phyloP scores from a whole-genome alignment of 1,284 basidiomycete genomes.

The Puccinia hordei region DNA sequence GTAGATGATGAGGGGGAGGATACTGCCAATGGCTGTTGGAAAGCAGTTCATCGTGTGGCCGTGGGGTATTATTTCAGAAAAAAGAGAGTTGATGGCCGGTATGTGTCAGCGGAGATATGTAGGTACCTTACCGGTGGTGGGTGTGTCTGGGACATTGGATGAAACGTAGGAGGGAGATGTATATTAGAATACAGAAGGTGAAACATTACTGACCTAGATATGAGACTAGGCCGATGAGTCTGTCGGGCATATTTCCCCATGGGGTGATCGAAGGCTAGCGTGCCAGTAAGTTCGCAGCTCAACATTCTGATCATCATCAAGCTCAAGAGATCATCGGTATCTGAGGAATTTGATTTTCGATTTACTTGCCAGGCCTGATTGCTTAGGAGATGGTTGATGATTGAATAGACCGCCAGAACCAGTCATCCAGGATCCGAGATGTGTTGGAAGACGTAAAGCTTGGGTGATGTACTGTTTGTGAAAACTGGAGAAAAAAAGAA shows the following conservation, averaged over 20 bases:
- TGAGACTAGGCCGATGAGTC: background rate
- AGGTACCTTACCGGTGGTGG: background rate
- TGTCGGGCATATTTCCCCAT: background rate
- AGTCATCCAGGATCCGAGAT: background rate
- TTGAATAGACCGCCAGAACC: background rate
- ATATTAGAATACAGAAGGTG: too few relatives aligned
- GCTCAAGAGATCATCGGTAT: background rate
- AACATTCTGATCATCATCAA: background rate
- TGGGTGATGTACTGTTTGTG: background rate
- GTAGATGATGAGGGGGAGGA: constrained; percentile 53
- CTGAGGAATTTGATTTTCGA: background rate
- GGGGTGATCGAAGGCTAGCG: background rate
- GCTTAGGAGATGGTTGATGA: background rate
- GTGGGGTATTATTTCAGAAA: too few relatives aligned
- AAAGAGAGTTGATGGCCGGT: constrained; percentile 53
- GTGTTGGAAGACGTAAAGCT: background rate
- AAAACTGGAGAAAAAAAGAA: too few relatives aligned
- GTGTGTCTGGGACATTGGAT: background rate
- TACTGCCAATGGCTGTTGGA: constrained; percentile 55
- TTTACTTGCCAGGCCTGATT: too few relatives aligned
- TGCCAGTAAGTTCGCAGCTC: background rate
- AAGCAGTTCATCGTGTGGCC: constrained; percentile 52
- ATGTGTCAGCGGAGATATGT: background rate
- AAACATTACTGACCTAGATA: constrained; percentile 10
- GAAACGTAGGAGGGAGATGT: constrained; percentile 1